Conservation (phyloP, 306 rosid species). For the Erythrophleum fordii region DNA sequence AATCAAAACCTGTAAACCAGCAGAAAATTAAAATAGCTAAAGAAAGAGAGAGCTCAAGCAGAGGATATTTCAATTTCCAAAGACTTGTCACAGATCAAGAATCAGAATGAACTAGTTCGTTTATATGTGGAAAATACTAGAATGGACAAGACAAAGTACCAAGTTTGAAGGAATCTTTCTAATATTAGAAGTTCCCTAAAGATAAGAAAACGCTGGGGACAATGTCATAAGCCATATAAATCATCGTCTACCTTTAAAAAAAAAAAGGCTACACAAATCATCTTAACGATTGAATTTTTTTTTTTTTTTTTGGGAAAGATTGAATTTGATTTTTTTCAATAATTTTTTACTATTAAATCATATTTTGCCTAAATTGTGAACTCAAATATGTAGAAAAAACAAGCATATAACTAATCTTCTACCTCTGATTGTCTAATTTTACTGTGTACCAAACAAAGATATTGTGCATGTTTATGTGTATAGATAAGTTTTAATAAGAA, state of each 20-base stretch:
- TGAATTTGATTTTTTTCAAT: neutral
- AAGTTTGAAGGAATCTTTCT: neutral
- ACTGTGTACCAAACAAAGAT: neutral
- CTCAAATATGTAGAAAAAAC: neutral
- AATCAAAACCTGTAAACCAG: neutral
- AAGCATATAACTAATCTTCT: too few relatives aligned
- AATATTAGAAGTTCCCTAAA: neutral
- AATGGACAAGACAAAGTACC: neutral
- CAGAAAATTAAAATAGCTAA: neutral
- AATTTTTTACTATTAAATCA: neutral
- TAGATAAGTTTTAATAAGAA: neutral
- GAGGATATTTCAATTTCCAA: neutral
- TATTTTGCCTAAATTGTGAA: neutral
- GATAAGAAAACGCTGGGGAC: neutral
- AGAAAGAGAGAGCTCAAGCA: neutral
- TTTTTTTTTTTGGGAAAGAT: neutral
- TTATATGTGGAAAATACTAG: conserved; percentile 30
- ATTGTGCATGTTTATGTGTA: neutral
- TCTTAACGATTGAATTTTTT: too few relatives aligned
- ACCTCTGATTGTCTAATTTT: too few relatives aligned
- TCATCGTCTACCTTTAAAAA: too few relatives aligned
- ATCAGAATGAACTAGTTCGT: neutral
- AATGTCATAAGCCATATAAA: neutral
- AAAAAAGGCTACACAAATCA: neutral
- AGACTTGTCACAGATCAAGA: neutral